Evolutionary conservation across 2,329 filamentous ascomycete species (phyloP).

Genomic region (Colletotrichum sp.): DNA sequence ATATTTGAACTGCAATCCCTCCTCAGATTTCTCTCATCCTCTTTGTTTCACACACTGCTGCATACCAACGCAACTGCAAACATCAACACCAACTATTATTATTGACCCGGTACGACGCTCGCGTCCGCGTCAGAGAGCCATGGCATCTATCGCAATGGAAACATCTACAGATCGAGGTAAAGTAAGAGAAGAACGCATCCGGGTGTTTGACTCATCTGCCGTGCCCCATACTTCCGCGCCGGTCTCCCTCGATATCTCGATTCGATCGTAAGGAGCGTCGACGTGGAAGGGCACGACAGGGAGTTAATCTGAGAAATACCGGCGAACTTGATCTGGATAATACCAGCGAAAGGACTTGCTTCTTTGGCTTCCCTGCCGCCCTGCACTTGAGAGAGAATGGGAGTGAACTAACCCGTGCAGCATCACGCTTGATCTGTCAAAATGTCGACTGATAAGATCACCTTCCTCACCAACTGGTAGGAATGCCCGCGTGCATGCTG

Average conservation of each 20-base stretch:
- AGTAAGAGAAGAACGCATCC: conserved; percentile 50
- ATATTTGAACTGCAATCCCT: neutral
- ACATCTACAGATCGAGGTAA: conserved; percentile 50
- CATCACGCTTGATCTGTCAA: conserved; percentile 48
- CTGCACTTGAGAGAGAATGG: conserved; percentile 29
- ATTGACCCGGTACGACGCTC: conserved; percentile 9
- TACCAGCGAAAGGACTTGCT: conserved; percentile 89
- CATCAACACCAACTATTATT: neutral
- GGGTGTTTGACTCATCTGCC: conserved; percentile 43
- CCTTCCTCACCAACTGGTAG: conserved; percentile 85
- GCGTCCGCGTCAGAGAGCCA: conserved; percentile 25
- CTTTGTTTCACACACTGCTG: too few relatives aligned
- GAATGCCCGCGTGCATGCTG: conserved; percentile 23
- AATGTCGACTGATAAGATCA: conserved; percentile 86
- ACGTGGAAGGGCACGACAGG: conserved; percentile 24
- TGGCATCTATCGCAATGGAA: conserved; percentile 35
- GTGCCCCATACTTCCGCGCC: neutral
- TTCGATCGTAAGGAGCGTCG: conserved; percentile 1
- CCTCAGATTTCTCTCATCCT: too few relatives aligned
- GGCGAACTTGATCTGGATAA: conserved; percentile 87
- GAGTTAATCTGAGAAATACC: conserved; percentile 75
- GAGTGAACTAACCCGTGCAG: conserved; percentile 53
- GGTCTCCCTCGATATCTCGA: conserved; percentile 13
- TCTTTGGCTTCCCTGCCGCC: conserved; percentile 56
- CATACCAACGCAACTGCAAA: neutral